Base-by-base conservation (phyloP, 2,329 filamentous ascomycete genomes). In the Davidsoniella neocaledoniae region DNA sequence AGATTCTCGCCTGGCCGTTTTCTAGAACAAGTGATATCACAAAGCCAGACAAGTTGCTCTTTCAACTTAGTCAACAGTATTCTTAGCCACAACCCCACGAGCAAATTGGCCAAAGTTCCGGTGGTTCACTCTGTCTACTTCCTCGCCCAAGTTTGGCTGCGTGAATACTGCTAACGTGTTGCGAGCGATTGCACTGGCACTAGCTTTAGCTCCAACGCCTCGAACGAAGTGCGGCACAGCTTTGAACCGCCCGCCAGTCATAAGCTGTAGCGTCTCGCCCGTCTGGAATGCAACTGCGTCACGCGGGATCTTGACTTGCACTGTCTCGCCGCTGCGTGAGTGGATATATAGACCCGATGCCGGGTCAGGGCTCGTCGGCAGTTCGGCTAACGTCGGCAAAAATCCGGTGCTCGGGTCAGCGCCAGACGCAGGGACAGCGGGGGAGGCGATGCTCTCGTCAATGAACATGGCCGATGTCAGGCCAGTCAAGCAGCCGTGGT, bases 161-260 rank as follows among this genome's bases (percentile, higher is more conserved):
- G 90, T 98, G 61, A 96, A 98, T 8, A 96, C 87, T 0, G 91
- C 91, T 56, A 98, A 66, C 8, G 91, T 98, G 66, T 96, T 96
- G 53, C 83, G 70, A 25, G 83, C 83, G 53, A 88, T 73, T 25
- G 68, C 67, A 2, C 68, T 69, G 12, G 65, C 67, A 51, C 70
- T 64, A 37, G 64, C 66, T 42, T 70, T 73, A 1, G 74, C 69
- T 55, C 75, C 72, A 4, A 83, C 79, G 0, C 88, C 90, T 56
- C 82, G 74, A 7, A 98, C 91, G 63, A 94, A 96, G 68, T 98
- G 91, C 56, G 91, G 90, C 54, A 96, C 91, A 1, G 91, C 91
- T 65, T 83, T 86, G 70, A 98, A 94, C 59, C 77, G 79, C 8
- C 91, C 91, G n/a, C 75, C 70, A 0, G 90, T 96, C 61, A 98